A percentile compares a stretch with the other conserved stretches of the same genome.
Conservation (phyloP, 2,329 filamentous ascomycete species). For the Mollisiaceae sp. region DNA sequence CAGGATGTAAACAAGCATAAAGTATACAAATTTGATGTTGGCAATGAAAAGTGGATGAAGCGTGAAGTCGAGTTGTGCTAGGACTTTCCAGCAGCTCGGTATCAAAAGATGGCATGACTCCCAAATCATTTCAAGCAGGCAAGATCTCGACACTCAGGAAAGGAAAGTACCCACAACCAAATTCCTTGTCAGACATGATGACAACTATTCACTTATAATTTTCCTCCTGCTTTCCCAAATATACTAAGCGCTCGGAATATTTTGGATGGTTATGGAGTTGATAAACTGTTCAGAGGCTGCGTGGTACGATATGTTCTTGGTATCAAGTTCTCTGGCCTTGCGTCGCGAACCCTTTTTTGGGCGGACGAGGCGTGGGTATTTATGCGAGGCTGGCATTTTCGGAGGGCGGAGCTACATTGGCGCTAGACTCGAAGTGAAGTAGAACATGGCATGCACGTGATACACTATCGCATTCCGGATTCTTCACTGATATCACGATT, state of each 20-base stretch:
- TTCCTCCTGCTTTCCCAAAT: background rate
- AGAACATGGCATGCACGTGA: too few species aligned
- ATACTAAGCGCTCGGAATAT: background rate
- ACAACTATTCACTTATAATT: background rate
- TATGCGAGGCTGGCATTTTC: conserved; percentile 32
- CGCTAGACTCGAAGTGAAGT: background rate
- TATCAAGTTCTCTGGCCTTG: conserved; percentile 22
- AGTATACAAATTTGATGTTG: background rate
- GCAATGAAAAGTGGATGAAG: background rate
- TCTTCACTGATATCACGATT: background rate
- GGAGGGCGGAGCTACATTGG: background rate
- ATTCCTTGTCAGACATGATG: conserved; percentile 69
- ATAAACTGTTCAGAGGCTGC: background rate
- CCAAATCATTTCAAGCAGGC: conserved; percentile 10
- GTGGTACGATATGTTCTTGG: background rate
- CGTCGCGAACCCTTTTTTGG: conserved; percentile 24
- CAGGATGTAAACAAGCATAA: background rate
- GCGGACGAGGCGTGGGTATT: conserved; percentile 27
- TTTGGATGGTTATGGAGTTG: background rate
- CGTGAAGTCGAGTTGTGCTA: background rate
- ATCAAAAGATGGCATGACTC: background rate
- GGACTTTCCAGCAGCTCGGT: background rate
- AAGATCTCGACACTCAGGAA: conserved; percentile 5
- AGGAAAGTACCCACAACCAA: conserved; percentile 57
- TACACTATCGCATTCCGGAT: background rate